Evolutionary conservation across 805 yeast species (phyloP).

Genomic region (Pichia insulana): DNA sequence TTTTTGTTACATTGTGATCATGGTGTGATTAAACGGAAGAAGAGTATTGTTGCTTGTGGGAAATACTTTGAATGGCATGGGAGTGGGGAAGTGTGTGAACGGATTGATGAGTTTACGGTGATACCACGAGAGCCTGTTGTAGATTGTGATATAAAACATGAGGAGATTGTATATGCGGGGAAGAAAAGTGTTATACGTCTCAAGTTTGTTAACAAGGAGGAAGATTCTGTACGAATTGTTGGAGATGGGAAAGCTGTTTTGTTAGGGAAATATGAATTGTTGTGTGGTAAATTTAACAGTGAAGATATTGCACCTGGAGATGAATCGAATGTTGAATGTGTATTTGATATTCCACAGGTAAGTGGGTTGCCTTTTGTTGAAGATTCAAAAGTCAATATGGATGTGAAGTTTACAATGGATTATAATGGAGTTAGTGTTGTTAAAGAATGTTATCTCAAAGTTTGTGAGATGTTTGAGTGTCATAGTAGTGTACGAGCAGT

Average conservation of each 20-base stretch:
- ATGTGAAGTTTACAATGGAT: constrained; percentile 1
- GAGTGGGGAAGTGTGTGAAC: constrained; percentile 12
- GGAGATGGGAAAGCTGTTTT: too few species aligned
- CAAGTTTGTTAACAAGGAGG: constrained; percentile 21
- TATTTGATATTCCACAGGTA: too few species aligned
- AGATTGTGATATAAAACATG: constrained; percentile 17
- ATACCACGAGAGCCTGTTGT: constrained; percentile 34
- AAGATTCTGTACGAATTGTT: constrained; percentile 9
- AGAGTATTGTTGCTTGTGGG: too few species aligned
- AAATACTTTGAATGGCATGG: constrained; percentile 9
- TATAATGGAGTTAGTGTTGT: neutral
- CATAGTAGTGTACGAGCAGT: neutral
- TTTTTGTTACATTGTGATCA: too few species aligned
- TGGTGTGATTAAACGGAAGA: too few species aligned
- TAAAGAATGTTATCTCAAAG: constrained; percentile 3
- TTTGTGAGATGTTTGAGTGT: constrained; percentile 10
- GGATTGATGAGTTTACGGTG: constrained; percentile 20
- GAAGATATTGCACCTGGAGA: too few species aligned
- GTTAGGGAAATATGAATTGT: too few species aligned
- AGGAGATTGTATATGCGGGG: constrained; percentile 26
- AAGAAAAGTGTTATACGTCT: constrained; percentile 23
- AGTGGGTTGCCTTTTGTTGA: too few species aligned
- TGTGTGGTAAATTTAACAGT: too few species aligned
- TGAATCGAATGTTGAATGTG: too few species aligned
- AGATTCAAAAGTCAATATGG: constrained; percentile 6